Base-by-base conservation (phyloP, 495 filamentous ascomycete genomes). In the Penicillium tannophilum region DNA sequence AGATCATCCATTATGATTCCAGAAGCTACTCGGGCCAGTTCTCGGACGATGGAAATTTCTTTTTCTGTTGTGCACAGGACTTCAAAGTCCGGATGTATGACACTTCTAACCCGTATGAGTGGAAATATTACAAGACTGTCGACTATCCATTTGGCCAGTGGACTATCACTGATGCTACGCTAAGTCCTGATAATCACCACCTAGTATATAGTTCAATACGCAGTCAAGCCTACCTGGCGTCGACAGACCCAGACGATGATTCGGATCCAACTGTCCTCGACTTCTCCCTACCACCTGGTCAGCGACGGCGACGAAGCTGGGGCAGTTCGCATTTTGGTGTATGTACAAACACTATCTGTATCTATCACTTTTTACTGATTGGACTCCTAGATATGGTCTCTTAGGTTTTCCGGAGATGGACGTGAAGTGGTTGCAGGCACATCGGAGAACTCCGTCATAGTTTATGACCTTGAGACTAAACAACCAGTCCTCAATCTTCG, bases 31-130 rank as follows among this genome's bases (percentile, higher is more conserved):
- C 92, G 14, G 94, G 94, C 6, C 94, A 98, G 70, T 98, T 97
- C 68, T 96, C 91, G 0, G 89, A 93, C 54, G 94, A 98, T 63
- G 94, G 94, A 6, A 96, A 96, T 75, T 97, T 97, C 76, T 98
- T 96, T 73, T 98, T 96, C 71, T 88, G 88, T n/a, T 93, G 89
- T 63, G 88, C 87, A 23, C 93, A 97, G 70, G 93, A 98, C 69
- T 97, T 94, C 73, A 86, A 84, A 55, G 91, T 98, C 14, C 88
- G 93, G 20, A 92, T 98, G 89, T 98, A 98, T 70, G 94, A 98
- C 68, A 97, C 94, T 0, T 95, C 91, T 2, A 96, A 97, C 58
- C 94, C 94, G 0, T 95, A 93, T 69, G 84, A 90, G 53, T 98
- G 94, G 94, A 88, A 87, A 65, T 92, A 97, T 70, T 97, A 97